phyloP scores from a whole-genome alignment of 1,284 basidiomycete species.

The Microbotryomycetes sp. region DNA sequence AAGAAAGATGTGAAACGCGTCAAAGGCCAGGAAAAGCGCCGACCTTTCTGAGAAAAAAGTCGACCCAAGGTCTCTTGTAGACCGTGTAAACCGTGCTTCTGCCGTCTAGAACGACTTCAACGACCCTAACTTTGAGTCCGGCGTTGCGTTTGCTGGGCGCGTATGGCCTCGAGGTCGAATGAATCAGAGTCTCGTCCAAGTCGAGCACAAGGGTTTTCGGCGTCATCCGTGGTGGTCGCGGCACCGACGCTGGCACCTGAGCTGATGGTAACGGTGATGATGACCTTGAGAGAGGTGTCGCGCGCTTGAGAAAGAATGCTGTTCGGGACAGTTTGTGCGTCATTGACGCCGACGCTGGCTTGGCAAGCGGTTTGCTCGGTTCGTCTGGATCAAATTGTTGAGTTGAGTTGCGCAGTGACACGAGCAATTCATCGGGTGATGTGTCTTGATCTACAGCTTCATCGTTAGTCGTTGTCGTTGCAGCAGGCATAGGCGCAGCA shows the following conservation, averaged over 20 bases:
- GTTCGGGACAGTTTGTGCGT: background rate
- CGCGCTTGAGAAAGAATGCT: background rate
- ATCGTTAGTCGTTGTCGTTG: too few relatives aligned
- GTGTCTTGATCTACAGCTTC: background rate
- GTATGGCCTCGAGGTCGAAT: slow-evolving; percentile 61
- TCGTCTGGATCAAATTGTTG: background rate
- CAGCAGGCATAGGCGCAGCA: background rate
- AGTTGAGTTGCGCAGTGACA: background rate
- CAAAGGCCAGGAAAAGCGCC: slow-evolving; percentile 6
- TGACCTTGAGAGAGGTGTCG: background rate
- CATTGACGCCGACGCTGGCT: background rate
- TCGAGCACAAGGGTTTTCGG: slow-evolving; percentile 92
- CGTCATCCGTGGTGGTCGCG: slow-evolving; percentile 16
- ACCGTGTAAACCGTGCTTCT: slow-evolving; percentile 92
- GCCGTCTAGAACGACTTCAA: slow-evolving; percentile 90
- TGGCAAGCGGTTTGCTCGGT: background rate
- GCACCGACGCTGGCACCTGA: background rate
- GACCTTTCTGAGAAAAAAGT: slow-evolving; percentile 90
- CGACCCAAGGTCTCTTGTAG: slow-evolving; percentile 94
- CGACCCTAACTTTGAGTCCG: slow-evolving; percentile 62
- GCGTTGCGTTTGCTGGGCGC: background rate
- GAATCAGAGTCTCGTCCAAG: slow-evolving; percentile 95
- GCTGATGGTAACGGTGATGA: background rate
- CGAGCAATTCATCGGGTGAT: background rate
- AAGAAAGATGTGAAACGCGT: slow-evolving; percentile 13